Percentiles rank a stretch among this genome's conserved stretches.
phyloP scores from a whole-genome alignment of 371 early-diverging fungal genomes.

The Mucor racemosus region DNA sequence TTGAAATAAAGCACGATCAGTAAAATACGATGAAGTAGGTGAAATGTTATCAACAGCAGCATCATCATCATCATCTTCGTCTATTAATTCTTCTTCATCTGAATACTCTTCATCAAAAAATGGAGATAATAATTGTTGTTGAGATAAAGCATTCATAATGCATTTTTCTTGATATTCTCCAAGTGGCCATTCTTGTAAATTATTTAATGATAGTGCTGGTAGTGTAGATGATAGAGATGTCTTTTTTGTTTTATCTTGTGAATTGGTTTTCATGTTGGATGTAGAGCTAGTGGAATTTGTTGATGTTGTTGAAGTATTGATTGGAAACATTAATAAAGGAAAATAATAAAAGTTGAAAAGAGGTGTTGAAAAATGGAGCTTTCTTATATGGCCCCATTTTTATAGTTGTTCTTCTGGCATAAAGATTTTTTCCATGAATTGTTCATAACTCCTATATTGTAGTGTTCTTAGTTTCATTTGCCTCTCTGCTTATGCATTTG shows the following conservation, averaged over 20 bases:
- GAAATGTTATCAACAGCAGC: conserved; percentile 4
- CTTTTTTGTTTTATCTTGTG: background rate
- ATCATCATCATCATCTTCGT: conserved; percentile 7
- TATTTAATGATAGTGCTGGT: conserved; percentile 2
- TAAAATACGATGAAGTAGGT: conserved; percentile 15
- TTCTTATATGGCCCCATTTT: background rate
- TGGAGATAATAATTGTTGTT: conserved; percentile 11
- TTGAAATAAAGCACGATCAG: conserved; percentile 14
- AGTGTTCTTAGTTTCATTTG: background rate
- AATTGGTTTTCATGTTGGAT: background rate
- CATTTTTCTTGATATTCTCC: conserved; percentile 23
- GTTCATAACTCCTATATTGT: conserved; percentile 50
- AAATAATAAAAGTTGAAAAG: conserved; percentile 4
- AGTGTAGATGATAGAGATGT: background rate
- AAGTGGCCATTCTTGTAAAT: conserved; percentile 21
- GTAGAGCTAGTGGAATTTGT: background rate
- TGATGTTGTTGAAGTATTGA: background rate
- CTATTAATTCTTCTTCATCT: background rate
- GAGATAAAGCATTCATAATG: conserved; percentile 26
- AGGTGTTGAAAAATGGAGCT: background rate
- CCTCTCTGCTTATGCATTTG: background rate
- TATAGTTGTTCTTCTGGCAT: conserved; percentile 51
- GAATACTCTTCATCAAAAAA: conserved; percentile 2
- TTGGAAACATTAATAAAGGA: background rate
- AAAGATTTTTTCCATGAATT: conserved; percentile 59